Evolutionary conservation across 2,329 filamentous ascomycete species (phyloP).

Genomic region (Arthrocladium fulminans): DNA sequence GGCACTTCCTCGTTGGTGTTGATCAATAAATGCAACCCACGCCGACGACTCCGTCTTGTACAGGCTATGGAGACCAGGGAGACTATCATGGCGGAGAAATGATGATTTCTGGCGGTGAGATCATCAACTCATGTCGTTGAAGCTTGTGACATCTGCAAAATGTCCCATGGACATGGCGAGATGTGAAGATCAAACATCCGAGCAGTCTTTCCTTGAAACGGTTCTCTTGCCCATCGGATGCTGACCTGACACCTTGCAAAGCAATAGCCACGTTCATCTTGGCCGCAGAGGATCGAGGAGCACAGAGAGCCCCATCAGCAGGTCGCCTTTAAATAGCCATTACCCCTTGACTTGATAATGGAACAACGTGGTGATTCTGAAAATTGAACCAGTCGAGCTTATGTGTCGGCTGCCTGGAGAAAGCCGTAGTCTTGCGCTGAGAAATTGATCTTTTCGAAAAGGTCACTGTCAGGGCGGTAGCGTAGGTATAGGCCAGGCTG

Average conservation of each 20-base stretch:
- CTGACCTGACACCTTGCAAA: neutral
- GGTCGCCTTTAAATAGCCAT: neutral
- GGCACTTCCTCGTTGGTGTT: too few species aligned
- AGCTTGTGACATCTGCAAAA: neutral
- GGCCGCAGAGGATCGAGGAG: neutral
- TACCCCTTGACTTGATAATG: neutral
- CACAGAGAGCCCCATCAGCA: neutral
- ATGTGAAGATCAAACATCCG: conserved; percentile 1
- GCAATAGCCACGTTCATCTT: neutral
- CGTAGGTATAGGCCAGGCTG: neutral
- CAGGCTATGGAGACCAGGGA: too few species aligned
- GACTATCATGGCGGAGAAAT: neutral
- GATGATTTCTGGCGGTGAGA: conserved; percentile 2
- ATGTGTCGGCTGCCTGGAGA: neutral
- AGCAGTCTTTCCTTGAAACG: neutral
- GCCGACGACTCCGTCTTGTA: too few species aligned
- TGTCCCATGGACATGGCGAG: conserved; percentile 1
- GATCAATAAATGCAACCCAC: too few species aligned
- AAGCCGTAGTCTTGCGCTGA: neutral
- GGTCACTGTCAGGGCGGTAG: neutral
- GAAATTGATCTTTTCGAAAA: conserved; percentile 1
- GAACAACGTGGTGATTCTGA: neutral
- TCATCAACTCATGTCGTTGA: neutral
- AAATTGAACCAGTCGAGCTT: neutral
- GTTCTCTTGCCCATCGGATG: neutral